phyloP scores from a whole-genome alignment of 2,329 filamentous ascomycete species.

The Aspergillus udagawae region DNA sequence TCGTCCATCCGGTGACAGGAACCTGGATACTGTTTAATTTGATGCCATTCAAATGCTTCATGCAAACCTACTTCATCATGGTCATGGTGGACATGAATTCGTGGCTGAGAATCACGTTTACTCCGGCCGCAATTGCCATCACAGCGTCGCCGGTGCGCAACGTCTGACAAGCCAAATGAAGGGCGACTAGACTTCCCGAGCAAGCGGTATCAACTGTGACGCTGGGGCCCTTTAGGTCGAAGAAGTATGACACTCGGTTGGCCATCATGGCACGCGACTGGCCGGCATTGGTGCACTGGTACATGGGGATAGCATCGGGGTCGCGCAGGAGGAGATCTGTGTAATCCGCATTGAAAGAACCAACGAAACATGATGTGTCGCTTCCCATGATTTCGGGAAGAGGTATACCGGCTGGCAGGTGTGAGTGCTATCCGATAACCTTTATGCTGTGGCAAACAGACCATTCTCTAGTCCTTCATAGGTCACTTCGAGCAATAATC shows the following conservation, averaged over 20 bases:
- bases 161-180: slow-evolving; percentile 31
- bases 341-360: slow-evolving; percentile 27
- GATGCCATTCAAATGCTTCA: not conserved
- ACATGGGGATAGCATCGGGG: slow-evolving; percentile 21
- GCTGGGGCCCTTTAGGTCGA: slow-evolving; percentile 30
- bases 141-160: slow-evolving; percentile 20
- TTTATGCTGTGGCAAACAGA: slow-evolving; percentile 1
- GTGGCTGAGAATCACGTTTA: slow-evolving; percentile 24
- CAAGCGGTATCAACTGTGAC: slow-evolving; percentile 34
- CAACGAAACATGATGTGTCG: slow-evolving; percentile 28
- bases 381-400: slow-evolving; percentile 20
- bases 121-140: slow-evolving; percentile 21
- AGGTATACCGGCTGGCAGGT: slow-evolving; percentile 22
- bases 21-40: slow-evolving; percentile 6
- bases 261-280: slow-evolving; percentile 24
- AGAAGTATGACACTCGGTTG: slow-evolving; percentile 32
- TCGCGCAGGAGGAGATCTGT: slow-evolving; percentile 27
- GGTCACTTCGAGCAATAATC: slow-evolving; percentile 26
- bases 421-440: not conserved
- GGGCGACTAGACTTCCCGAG: slow-evolving; percentile 26
- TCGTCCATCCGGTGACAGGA: slow-evolving; percentile 26
- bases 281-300: slow-evolving; percentile 24
- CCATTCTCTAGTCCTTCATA: slow-evolving; percentile 30
- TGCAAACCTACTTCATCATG: slow-evolving; percentile 13
- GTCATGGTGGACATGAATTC: slow-evolving; percentile 23